These are phyloP conservation scores for Epichloe uncinata DNA, from an alignment of 2,329 filamentous ascomycete species.

Conservation along the genomic window DNA sequence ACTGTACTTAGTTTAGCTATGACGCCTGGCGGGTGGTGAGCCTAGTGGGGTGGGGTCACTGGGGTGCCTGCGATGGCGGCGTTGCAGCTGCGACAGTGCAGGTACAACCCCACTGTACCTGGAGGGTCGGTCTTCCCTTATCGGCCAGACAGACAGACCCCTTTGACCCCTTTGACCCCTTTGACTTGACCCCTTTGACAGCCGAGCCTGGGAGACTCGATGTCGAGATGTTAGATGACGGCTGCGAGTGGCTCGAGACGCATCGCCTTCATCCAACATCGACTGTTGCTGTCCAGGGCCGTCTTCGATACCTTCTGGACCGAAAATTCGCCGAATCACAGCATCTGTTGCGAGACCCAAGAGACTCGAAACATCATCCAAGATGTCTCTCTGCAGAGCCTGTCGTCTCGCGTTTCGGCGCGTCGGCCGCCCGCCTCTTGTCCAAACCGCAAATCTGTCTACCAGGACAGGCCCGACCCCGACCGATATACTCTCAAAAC, in stretches of 20 bases:
- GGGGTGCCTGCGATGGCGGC: neutral
- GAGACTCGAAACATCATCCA: neutral
- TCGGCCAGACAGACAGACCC: neutral
- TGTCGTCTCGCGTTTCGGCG: constrained; percentile 18
- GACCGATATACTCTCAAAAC: constrained; percentile 47
- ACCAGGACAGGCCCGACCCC: constrained; percentile 8
- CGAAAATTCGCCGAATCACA: too few species aligned
- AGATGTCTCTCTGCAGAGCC: constrained; percentile 19
- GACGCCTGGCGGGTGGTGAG: neutral
- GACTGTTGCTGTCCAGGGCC: too few species aligned
- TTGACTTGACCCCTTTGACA: neutral
- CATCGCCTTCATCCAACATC: too few species aligned
- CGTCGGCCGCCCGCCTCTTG: constrained; percentile 4
- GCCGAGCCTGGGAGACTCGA: neutral
- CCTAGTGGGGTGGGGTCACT: neutral
- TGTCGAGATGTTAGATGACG: too few species aligned
- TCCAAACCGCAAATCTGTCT: constrained; percentile 4
- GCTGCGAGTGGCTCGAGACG: too few species aligned
- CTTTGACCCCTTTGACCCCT: neutral
- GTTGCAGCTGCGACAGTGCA: too few species aligned
- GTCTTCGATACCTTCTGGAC: too few species aligned
- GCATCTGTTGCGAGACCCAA: too few species aligned
- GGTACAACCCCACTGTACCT: too few species aligned
- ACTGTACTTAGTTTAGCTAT: neutral
- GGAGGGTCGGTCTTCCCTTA: too few species aligned